Conservation (phyloP, 805 yeast species). For the Ogataea paradorogensis region DNA sequence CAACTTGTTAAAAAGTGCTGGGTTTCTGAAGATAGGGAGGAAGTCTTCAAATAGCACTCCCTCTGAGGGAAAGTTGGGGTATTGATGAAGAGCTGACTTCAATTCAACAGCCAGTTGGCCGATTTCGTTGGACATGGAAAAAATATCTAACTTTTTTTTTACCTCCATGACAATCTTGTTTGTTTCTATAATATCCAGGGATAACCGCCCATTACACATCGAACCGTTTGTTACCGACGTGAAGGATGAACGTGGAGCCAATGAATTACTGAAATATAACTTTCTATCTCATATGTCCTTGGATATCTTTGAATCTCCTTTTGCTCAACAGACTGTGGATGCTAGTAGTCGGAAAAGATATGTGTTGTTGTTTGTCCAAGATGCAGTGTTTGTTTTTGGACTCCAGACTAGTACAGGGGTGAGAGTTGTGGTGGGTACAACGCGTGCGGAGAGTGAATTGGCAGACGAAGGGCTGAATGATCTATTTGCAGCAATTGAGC, state of each 20-base stretch:
- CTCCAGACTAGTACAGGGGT: slow-evolving; percentile 66
- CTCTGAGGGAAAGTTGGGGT: slow-evolving; percentile 90
- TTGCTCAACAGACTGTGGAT: slow-evolving; percentile 17
- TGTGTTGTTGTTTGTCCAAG: slow-evolving; percentile 60
- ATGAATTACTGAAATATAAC: slow-evolving; percentile 57
- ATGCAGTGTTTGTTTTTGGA: slow-evolving; percentile 65
- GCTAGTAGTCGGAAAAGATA: slow-evolving; percentile 29
- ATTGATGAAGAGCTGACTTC: slow-evolving; percentile 61
- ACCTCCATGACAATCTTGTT: slow-evolving; percentile 41
- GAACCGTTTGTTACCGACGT: slow-evolving; percentile 44
- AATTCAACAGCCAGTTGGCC: slow-evolving; percentile 41
- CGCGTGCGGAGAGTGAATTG: slow-evolving; percentile 32
- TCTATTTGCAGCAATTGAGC: slow-evolving; percentile 45
- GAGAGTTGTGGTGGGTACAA: slow-evolving; percentile 59
- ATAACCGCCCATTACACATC: slow-evolving; percentile 57
- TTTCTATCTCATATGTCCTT: slow-evolving; percentile 75
- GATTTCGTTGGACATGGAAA: slow-evolving; percentile 23
- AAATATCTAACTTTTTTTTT: background rate
- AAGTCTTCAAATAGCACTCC: slow-evolving; percentile 96
- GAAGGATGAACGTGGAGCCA: slow-evolving; percentile 28
- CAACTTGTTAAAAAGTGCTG: slow-evolving; percentile 75
- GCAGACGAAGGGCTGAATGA: slow-evolving; percentile 18
- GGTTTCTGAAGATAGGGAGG: slow-evolving; percentile 86
- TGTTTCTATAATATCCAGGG: slow-evolving; percentile 56
- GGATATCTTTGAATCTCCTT: slow-evolving; percentile 59